Base-by-base conservation (phyloP, 2,329 filamentous ascomycete species). In the Verticillium longisporum region DNA sequence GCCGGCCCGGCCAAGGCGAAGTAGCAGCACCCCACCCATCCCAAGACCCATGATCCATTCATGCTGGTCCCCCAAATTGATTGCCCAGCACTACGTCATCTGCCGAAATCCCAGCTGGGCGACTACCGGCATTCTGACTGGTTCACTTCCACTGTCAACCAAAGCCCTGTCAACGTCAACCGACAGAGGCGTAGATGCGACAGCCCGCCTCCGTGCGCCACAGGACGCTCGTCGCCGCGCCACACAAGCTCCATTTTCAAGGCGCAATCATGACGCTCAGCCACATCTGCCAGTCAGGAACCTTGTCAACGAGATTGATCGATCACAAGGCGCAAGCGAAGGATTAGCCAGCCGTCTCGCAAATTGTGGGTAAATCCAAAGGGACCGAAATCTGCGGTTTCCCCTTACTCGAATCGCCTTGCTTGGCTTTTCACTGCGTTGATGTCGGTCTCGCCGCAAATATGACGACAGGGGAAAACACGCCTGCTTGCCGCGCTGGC, bases 21-120 rank as follows among this genome's bases (percentile, higher is more conserved):
- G 26, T 26, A 26, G 26, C 26, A 26, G n/a, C 45, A 50, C n/a
- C 13, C 34, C 45, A 21, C 45, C n/a, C 45, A 10, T 18, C 45
- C 18, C 45, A 21, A 11, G 7, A 50, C 38, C 37, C 37, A 58
- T 58, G 45, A 45, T 26, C 26, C 56, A 38, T n/a, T 15, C 38
- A 45, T 45, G 38, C n/a, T 45, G 38, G 38, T 18, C 21, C 26
- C 26, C 26, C 18, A 31, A 37, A 26, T 37, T 36, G 34, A 45
- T 41, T 15, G 56, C 36, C 56, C 56, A 45, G 56, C 56, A 14
- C 56, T 45, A 58, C 56, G 56, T 58, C 56, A 58, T 50, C 37
- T 58, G 56, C 56, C 56, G 56, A 58, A 26, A 10, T 58, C 56
- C 56, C 38, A 58, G 37, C 56, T 58, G 56, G 56, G 56, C 56